Conservation (phyloP, 129 eudicot genomes). For the Lonicera japonica region DNA sequence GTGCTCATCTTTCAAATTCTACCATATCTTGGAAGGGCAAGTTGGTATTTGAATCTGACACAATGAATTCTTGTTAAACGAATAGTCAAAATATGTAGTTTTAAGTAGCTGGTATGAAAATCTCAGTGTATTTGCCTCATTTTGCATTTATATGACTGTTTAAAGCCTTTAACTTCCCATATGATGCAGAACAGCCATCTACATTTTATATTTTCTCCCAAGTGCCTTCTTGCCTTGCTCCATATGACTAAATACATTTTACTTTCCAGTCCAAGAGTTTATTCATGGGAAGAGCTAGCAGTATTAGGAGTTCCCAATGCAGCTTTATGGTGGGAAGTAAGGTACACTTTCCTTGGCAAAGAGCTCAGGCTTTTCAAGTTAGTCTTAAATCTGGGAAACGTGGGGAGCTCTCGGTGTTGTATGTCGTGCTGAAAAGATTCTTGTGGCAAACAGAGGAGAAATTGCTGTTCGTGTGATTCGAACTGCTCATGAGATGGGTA, state of each 20-base stretch:
- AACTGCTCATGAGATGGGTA: conserved; percentile 97
- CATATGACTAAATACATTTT: not conserved
- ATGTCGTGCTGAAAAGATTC: conserved; percentile 64
- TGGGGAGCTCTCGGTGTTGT: conserved; percentile 65
- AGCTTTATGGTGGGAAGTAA: conserved; percentile 51
- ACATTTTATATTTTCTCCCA: not conserved
- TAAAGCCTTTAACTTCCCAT: conserved; percentile 9
- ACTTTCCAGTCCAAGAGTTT: conserved; percentile 39
- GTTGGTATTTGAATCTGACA: not conserved
- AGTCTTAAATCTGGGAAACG: conserved; percentile 36
- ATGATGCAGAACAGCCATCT: not conserved
- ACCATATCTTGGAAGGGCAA: not conserved
- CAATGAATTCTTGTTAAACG: not conserved
- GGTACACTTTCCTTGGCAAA: conserved; percentile 53
- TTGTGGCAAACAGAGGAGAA: conserved; percentile 98
- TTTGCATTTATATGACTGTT: not conserved
- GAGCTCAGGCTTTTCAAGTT: conserved; percentile 38
- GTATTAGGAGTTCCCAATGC: conserved; percentile 66
- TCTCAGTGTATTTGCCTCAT: not conserved
- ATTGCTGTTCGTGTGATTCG: conserved; percentile 96
- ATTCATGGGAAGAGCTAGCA: conserved; percentile 42
- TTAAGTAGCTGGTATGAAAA: not conserved
- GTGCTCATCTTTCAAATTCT: not conserved
- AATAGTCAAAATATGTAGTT: not conserved
- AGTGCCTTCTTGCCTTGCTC: not conserved